phyloP scores from a whole-genome alignment of 768 basidiomycete genomes.

The Tylopilus sp. region DNA sequence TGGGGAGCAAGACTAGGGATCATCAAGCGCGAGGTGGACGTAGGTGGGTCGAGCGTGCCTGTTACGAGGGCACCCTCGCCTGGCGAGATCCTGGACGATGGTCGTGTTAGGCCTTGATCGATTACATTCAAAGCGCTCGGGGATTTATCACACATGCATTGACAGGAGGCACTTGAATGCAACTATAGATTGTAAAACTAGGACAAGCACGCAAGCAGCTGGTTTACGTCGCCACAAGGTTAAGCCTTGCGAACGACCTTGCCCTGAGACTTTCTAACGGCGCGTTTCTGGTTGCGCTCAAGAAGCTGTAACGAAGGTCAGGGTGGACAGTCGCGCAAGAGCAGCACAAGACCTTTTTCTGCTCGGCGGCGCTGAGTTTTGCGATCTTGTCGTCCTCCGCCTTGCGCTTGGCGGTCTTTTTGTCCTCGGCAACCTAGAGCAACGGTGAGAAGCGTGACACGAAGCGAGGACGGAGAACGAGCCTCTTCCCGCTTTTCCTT shows the following conservation, averaged over 20 bases:
- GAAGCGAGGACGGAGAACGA: slow-evolving; percentile 7
- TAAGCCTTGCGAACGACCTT: slow-evolving; percentile 43
- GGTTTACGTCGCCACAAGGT: background rate
- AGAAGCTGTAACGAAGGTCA: slow-evolving; percentile 53
- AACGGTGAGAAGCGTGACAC: background rate
- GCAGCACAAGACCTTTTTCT: slow-evolving; percentile 61
- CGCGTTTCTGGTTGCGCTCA: slow-evolving; percentile 76
- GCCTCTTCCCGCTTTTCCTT: slow-evolving; percentile 74
- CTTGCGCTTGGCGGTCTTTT: slow-evolving; percentile 67
- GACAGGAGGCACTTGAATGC: background rate
- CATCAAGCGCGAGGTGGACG: slow-evolving; percentile 19
- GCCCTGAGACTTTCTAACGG: slow-evolving; percentile 65
- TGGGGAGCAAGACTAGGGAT: slow-evolving; percentile 69
- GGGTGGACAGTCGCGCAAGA: background rate
- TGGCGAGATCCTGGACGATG: slow-evolving; percentile 1
- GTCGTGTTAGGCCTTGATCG: slow-evolving; percentile 9
- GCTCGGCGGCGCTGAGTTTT: slow-evolving; percentile 73
- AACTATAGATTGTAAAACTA: slow-evolving; percentile 11
- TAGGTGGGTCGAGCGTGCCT: slow-evolving; percentile 14
- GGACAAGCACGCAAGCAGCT: slow-evolving; percentile 2
- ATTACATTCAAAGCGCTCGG: no score
- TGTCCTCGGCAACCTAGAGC: slow-evolving; percentile 56
- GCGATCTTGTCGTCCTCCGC: slow-evolving; percentile 71
- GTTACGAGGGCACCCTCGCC: slow-evolving; percentile 19
- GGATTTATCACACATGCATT: slow-evolving; percentile 14